phyloP scores from a whole-genome alignment of 139 green algal genomes.

The Chlamydomonas eustigma region DNA sequence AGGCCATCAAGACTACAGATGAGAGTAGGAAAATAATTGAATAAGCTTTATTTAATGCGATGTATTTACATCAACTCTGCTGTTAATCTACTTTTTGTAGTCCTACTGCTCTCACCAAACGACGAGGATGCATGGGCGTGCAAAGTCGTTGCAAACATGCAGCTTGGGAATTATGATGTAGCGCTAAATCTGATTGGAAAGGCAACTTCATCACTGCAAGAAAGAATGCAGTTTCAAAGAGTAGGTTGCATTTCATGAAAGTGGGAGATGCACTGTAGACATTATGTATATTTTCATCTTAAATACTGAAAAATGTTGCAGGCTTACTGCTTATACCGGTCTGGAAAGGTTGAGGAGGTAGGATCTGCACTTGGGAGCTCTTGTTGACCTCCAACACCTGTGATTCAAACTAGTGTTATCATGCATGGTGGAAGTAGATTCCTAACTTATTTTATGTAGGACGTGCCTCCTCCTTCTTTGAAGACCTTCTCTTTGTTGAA shows the following conservation, averaged over 20 bases:
- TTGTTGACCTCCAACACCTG: too few species aligned
- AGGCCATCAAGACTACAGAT: constrained; percentile 58
- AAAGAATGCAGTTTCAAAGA: constrained; percentile 63
- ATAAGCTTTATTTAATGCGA: neutral
- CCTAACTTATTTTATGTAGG: too few species aligned
- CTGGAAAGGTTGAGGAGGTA: constrained; percentile 59
- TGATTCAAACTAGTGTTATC: too few species aligned
- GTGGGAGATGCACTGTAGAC: neutral
- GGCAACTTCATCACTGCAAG: neutral
- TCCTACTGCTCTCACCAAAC: constrained; percentile 54
- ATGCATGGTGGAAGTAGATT: too few species aligned
- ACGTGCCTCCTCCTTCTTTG: too few species aligned
- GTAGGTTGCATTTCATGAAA: constrained; percentile 23
- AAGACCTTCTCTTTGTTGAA: too few species aligned
- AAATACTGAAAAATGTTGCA: constrained; percentile 31
- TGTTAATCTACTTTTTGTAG: constrained; percentile 40
- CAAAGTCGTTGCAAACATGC: constrained; percentile 64
- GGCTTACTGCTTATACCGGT: constrained; percentile 84
- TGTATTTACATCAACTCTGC: neutral
- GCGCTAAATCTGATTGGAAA: constrained; percentile 35
- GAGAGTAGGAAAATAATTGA: constrained; percentile 46
- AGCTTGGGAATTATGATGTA: constrained; percentile 52
- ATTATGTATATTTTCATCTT: neutral
- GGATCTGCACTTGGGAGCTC: too few species aligned
- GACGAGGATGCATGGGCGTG: constrained; percentile 65